phyloP scores from a whole-genome alignment of 1,284 basidiomycete genomes.

The Cutaneotrichosporon daszewskae region DNA sequence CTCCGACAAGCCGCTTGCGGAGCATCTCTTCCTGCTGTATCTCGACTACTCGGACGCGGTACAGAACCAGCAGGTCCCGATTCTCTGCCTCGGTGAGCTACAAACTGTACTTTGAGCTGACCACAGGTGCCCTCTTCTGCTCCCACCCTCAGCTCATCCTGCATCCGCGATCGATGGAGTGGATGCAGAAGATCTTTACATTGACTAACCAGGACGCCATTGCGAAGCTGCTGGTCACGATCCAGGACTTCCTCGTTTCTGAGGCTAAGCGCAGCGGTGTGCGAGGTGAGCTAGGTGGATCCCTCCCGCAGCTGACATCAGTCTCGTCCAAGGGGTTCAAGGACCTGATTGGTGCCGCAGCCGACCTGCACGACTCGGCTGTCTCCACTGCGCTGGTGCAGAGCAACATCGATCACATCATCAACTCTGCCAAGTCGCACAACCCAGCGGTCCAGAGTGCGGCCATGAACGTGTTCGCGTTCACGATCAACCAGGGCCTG shows the following conservation, averaged over 20 bases:
- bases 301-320: background rate
- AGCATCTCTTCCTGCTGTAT: constrained; percentile 70
- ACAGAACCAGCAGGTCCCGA: constrained; percentile 22
- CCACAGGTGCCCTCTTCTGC: constrained; percentile 77
- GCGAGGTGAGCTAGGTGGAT: constrained; percentile 50
- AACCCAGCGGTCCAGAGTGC: constrained; percentile 67
- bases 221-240: constrained; percentile 71
- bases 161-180: constrained; percentile 62
- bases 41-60: constrained; percentile 47
- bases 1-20: constrained; percentile 55
- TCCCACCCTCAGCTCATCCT: constrained; percentile 86
- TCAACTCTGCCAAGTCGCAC: constrained; percentile 70
- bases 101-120: constrained; percentile 1
- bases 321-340: constrained; percentile 62
- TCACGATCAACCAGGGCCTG: constrained; percentile 89
- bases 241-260: constrained; percentile 81
- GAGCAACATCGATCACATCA: constrained; percentile 75
- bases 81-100: constrained; percentile 71
- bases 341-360: constrained; percentile 87
- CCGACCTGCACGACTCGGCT: constrained; percentile 89
- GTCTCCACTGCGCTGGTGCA: constrained; percentile 91
- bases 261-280: constrained; percentile 54
- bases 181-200: constrained; percentile 82
- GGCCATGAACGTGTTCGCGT: constrained; percentile 84
- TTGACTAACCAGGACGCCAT: constrained; percentile 65